Evolutionary conservation across 352 stramenopile species (phyloP), one percentile per base, ranked within the genome.

Genomic region (Pythium sukuiense): DNA sequence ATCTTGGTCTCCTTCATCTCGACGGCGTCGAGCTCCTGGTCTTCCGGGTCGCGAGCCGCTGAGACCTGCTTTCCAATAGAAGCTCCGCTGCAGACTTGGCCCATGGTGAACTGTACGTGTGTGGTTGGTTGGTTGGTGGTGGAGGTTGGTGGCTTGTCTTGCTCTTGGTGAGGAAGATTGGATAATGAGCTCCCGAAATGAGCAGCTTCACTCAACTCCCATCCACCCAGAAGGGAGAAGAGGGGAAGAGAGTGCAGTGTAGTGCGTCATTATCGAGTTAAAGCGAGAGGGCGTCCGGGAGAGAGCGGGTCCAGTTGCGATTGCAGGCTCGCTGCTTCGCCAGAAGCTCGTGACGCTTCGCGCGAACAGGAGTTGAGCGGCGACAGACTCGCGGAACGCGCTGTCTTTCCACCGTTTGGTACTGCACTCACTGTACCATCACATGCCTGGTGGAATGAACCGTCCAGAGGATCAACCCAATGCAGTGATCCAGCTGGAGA

Each of bases 31-130:
- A 72, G 59, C 55, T 72, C 66, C 55, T 72, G 35, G 55, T 72
- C 66, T 49, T 61, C 55, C n/a, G 66, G 60, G 43, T 72, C 66
- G 8, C 66, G 66, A 6, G 64, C 56, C 39, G 58, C 66, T 8
- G 54, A 48, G 29, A 85, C 74, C 57, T 80, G 67, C 60, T 85
- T 88, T 76, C 72, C 70, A n/a, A 86, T 67, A 20, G 65, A 67
- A 33, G 67, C 56, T 55, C 77, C 76, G 54, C 76, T 83, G 49
- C 80, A 88, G 37, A 86, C 80, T 72, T 88, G 76, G 49, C 80
- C 80, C 80, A 88, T 88, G 37, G 54, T 74, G 30, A 33, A 41
- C 55, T 41, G 30, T 33, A 1, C 41, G 55, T 43, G 52, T 14
- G 6, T 37, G 59, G 18, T 24, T 24, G 20, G 20, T 24, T 24